Conservation (phyloP, 495 filamentous ascomycete genomes). For the Pseudotulostoma volvatum region DNA sequence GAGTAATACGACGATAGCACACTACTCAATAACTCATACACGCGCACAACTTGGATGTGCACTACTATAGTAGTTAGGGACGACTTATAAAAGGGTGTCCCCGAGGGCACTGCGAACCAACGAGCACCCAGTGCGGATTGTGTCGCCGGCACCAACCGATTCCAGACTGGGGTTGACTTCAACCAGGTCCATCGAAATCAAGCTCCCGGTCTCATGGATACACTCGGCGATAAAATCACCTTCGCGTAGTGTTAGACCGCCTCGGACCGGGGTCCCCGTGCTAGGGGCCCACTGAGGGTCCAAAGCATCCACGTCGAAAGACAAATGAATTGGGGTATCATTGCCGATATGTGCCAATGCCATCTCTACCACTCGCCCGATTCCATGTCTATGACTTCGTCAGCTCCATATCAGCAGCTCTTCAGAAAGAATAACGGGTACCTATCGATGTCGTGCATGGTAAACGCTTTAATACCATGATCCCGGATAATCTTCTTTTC, state of each 20-base stretch:
- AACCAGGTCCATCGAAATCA: slow-evolving; percentile 85
- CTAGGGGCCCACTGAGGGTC: slow-evolving; percentile 93
- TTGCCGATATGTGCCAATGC: slow-evolving; percentile 82
- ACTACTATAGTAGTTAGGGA: no score
- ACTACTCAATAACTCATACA: no score
- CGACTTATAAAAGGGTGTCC: slow-evolving; percentile 59
- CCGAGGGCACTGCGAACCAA: slow-evolving; percentile 83
- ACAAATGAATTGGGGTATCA: slow-evolving; percentile 91
- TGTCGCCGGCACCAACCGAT: slow-evolving; percentile 62
- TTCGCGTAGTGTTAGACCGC: slow-evolving; percentile 88
- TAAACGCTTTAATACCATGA: slow-evolving; percentile 85
- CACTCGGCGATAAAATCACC: slow-evolving; percentile 97
- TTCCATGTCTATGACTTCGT: slow-evolving; percentile 48
- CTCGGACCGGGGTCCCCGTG: slow-evolving; percentile 88
- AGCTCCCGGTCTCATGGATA: slow-evolving; percentile 80
- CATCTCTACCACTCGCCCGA: slow-evolving; percentile 95
- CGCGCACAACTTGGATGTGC: no score
- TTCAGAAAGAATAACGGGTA: slow-evolving; percentile 16
- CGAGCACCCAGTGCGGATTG: slow-evolving; percentile 76
- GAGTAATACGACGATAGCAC: no score
- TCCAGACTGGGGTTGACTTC: slow-evolving; percentile 91
- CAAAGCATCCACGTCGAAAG: slow-evolving; percentile 92
- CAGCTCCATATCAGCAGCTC: slow-evolving; percentile 1
- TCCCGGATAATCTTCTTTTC: slow-evolving; percentile 86
- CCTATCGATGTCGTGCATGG: slow-evolving; percentile 95